These are phyloP conservation scores for Cantharellus cinnabarinus DNA, from an alignment of 768 basidiomycete species.

Conservation along the genomic window DNA sequence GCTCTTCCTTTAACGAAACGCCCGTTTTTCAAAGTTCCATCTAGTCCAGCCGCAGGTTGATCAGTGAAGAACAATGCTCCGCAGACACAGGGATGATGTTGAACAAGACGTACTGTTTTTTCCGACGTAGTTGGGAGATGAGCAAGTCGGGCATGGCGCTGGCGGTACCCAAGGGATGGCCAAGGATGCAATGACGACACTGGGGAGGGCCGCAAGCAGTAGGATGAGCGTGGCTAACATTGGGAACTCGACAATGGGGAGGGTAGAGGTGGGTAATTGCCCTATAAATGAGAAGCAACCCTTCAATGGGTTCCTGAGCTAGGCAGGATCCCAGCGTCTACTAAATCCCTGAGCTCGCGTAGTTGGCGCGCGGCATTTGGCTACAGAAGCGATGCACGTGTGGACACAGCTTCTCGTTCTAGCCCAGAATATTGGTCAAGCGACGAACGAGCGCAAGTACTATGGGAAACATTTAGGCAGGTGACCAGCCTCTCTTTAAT, in stretches of 20 bases:
- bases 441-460: too few relatives aligned
- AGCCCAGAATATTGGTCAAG: neutral
- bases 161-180: neutral
- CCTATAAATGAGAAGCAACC: neutral
- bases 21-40: constrained; percentile 23
- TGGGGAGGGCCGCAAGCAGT: neutral
- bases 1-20: constrained; percentile 22
- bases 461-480: too few relatives aligned
- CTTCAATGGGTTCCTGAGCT: neutral
- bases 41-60: constrained; percentile 7
- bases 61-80: neutral
- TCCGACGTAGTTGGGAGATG: neutral
- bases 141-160: neutral
- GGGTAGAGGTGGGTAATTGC: neutral
- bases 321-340: neutral
- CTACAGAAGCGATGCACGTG: neutral
- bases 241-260: neutral
- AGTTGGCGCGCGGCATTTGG: too few relatives aligned
- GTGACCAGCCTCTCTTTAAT: too few relatives aligned
- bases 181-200: neutral
- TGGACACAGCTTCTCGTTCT: neutral
- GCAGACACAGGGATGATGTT: neutral
- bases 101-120: neutral
- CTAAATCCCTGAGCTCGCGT: neutral
- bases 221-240: neutral